A percentile compares a stretch with the other conserved stretches of the same genome.
These are phyloP conservation scores for Colletotrichum aenigma DNA, from an alignment of 2,329 filamentous ascomycete species.

Conservation along the genomic window DNA sequence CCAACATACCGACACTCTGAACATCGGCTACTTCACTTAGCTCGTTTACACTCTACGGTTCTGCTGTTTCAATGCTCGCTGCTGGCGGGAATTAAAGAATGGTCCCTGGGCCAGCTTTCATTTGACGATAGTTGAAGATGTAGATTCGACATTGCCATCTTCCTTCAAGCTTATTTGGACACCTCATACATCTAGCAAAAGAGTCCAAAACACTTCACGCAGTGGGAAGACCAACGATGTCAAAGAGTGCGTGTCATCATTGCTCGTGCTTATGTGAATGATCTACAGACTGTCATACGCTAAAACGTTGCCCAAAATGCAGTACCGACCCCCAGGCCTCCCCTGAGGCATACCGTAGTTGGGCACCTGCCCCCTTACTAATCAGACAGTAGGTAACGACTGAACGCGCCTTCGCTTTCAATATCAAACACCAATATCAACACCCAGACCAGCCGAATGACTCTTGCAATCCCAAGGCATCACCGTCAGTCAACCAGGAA, in stretches of 20 bases:
- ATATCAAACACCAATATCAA: not conserved
- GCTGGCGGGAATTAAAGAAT: not conserved
- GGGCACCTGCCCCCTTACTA: not conserved
- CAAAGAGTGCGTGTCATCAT: not conserved
- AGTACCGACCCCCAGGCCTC: not conserved
- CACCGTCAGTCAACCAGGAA: not conserved
- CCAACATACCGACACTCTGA: not conserved
- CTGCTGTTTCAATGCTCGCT: not conserved
- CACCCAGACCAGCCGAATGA: not conserved
- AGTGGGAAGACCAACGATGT: not conserved
- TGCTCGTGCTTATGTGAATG: not conserved
- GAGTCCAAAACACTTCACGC: not conserved
- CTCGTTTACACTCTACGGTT: not conserved
- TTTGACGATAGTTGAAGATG: not conserved
- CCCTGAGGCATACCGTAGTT: not conserved
- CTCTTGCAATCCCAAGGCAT: not conserved
- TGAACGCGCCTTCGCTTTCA: not conserved
- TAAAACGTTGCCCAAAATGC: not conserved
- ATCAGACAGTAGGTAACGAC: not conserved
- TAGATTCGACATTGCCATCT: not conserved
- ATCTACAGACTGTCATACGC: not conserved
- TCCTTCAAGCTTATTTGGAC: not conserved
- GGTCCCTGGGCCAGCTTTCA: not conserved
- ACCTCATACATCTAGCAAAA: accelerated
- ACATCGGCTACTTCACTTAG: too few relatives aligned